Conservation (phyloP, 192 early-diverging fungal genomes). For the Umbelopsis sp. region DNA sequence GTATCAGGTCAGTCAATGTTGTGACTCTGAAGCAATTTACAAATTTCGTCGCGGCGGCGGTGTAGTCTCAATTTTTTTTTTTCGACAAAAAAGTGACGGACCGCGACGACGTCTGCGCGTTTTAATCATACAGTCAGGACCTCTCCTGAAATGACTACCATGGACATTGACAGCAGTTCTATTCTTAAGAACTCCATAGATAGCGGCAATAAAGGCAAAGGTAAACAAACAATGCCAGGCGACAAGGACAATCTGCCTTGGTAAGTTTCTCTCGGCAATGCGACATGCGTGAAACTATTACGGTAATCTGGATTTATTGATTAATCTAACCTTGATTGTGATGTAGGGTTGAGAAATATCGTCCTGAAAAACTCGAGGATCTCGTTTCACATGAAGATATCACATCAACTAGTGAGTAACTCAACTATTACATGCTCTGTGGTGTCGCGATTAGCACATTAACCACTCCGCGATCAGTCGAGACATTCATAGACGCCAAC, state of each 20-base stretch:
- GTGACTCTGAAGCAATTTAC: too few species aligned
- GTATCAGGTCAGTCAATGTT: too few species aligned
- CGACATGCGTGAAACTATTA: neutral
- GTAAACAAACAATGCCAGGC: slow-evolving; percentile 12
- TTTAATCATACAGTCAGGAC: neutral
- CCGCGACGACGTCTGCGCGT: neutral
- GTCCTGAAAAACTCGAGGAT: slow-evolving; percentile 85
- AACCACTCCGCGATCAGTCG: slow-evolving; percentile 53
- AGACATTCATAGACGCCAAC: slow-evolving; percentile 89
- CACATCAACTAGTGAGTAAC: slow-evolving; percentile 80
- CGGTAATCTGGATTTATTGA: neutral
- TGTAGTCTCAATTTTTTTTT: too few species aligned
- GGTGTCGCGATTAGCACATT: too few species aligned
- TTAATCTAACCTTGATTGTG: neutral
- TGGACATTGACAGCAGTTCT: slow-evolving; percentile 1
- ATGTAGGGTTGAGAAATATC: slow-evolving; percentile 95
- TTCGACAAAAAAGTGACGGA: too few species aligned
- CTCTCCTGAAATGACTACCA: neutral
- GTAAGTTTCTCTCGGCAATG: slow-evolving; percentile 16
- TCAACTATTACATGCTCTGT: too few species aligned
- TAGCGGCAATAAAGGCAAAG: slow-evolving; percentile 36
- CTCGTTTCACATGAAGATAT: slow-evolving; percentile 94
- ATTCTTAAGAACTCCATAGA: too few species aligned
- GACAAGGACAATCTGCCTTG: slow-evolving; percentile 35
- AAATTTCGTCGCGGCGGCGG: too few species aligned